These are phyloP conservation scores for Fusarium pseudonygamai DNA, from an alignment of 2,329 filamentous ascomycete species.

Conservation along the genomic window DNA sequence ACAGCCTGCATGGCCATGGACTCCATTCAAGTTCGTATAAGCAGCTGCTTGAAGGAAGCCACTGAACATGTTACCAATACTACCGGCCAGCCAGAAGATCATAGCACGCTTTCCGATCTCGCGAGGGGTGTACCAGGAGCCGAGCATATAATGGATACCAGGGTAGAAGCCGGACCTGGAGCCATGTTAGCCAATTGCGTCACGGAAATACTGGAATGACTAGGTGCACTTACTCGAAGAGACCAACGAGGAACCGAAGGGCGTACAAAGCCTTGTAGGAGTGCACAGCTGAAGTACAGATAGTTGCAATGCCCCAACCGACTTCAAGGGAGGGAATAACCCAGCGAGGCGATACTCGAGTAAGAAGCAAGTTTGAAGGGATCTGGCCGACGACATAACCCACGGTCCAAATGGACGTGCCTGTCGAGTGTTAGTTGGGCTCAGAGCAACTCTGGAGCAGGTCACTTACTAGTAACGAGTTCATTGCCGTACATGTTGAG, in stretches of 20 bases:
- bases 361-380: conserved; percentile 39
- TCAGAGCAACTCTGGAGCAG: rapidly evolving
- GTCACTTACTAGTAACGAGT: conserved; percentile 33
- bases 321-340: conserved; percentile 20
- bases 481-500: conserved; percentile 32
- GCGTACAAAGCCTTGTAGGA: conserved; percentile 22
- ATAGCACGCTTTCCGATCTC: conserved; percentile 35
- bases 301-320: conserved; percentile 26
- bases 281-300: conserved; percentile 6
- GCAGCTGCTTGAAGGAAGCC: conserved; percentile 34
- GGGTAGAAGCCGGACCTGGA: conserved; percentile 62
- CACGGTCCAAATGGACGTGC: conserved; percentile 32
- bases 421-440: not conserved
- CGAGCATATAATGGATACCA: conserved; percentile 39
- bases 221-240: conserved; percentile 23
- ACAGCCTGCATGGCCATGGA: conserved; percentile 21
- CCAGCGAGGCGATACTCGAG: conserved; percentile 4
- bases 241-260: conserved; percentile 30
- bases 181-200: conserved; percentile 37
- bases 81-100: conserved; percentile 34
- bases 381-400: conserved; percentile 41
- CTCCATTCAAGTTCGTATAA: conserved; percentile 23
- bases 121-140: conserved; percentile 37
- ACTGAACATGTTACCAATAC: conserved; percentile 23
- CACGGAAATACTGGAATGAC: conserved; percentile 34